Evolutionary conservation across 148 eudicot genomes (phyloP), one percentile per base, ranked within the genome.

Genomic region (Rhododendron molle): DNA sequence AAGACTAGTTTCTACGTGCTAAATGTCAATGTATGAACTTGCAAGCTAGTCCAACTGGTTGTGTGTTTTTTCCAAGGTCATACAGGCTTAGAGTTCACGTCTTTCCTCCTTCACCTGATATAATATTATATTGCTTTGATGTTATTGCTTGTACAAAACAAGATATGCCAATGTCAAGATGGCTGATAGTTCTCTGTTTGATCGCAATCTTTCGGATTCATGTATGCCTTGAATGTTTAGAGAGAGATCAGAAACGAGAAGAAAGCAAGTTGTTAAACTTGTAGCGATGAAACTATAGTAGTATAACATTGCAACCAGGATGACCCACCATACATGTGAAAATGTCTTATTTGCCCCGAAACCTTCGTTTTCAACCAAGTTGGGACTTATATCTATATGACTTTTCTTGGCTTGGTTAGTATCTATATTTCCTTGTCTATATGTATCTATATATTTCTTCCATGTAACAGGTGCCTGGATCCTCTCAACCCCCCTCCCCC

Each of bases 261-360:
- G 81, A 13, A 76, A 44, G 1, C 56, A 47, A 78, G 81, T 6
- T 3, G 13, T 78, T 46, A 18, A 78, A 46, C n/a, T 77, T 77
- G 74, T 26, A 20, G 11, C 16, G 15, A 20, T 23, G 50, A 44
- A 23, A 77, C 80, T 7, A 77, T 78, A 20, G 26, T 9, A 16
- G 26, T 9, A 16, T 49, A 5, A 23, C 30, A 43, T 26, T 47
- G n/a, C 82, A 18, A 52, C 32, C 65, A 7, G 30, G 43, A 4
- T 30, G n/a, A 49, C 34, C 16, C 54, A 28, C 11, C 81, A 4
- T 7, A 47, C 26, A 78, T 16, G 14, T 15, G n/a, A 49, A 50
- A 47, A 80, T 50, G 82, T 28, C 82, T 80, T 80, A 32, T 81
- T 81, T 80, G 43, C 58, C 86, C 73, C 16, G 1, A 58, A 56